Evolutionary conservation across 768 basidiomycete species (phyloP).

Genomic region (Tricholomella constricta): DNA sequence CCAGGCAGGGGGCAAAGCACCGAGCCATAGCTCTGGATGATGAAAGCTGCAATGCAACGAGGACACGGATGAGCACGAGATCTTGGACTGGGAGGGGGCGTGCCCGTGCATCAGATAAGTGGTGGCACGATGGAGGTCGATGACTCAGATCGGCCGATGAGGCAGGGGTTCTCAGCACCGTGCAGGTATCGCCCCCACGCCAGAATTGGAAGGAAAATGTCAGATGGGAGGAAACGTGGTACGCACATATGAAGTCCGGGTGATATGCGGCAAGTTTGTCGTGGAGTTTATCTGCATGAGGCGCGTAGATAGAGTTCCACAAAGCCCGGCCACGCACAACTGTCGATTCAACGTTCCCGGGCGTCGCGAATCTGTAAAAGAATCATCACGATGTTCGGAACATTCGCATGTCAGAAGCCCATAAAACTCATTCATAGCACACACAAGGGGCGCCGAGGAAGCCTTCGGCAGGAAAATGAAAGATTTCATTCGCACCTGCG

Average conservation of each 20-base stretch:
- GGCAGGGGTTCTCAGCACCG: slow-evolving; percentile 2
- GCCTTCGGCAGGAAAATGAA: slow-evolving; percentile 14
- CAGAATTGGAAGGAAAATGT: slow-evolving; percentile 33
- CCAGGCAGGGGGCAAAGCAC: slow-evolving; percentile 76
- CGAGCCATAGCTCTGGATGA: slow-evolving; percentile 83
- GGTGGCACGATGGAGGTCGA: slow-evolving; percentile 11
- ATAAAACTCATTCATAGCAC: slow-evolving; percentile 6
- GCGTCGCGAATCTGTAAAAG: slow-evolving; percentile 53
- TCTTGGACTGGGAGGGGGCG: not conserved
- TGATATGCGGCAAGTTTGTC: slow-evolving; percentile 86
- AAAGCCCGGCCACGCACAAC: slow-evolving; percentile 66
- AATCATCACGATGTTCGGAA: slow-evolving; percentile 19
- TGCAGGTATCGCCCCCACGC: slow-evolving; percentile 16
- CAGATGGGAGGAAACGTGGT: slow-evolving; percentile 33
- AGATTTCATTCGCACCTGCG: slow-evolving; percentile 50
- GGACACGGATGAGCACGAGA: slow-evolving; percentile 21
- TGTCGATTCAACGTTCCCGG: slow-evolving; percentile 70
- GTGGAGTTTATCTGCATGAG: slow-evolving; percentile 87
- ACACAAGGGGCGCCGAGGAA: slow-evolving; percentile 14
- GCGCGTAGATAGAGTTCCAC: slow-evolving; percentile 88
- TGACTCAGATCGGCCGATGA: slow-evolving; percentile 30
- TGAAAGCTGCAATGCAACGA: slow-evolving; percentile 60
- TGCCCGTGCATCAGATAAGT: slow-evolving; percentile 31
- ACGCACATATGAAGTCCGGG: slow-evolving; percentile 92
- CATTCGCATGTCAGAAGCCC: slow-evolving; percentile 16